These are phyloP conservation scores for Begonia masoniana DNA, from an alignment of 306 rosid species.

Conservation along the genomic window DNA sequence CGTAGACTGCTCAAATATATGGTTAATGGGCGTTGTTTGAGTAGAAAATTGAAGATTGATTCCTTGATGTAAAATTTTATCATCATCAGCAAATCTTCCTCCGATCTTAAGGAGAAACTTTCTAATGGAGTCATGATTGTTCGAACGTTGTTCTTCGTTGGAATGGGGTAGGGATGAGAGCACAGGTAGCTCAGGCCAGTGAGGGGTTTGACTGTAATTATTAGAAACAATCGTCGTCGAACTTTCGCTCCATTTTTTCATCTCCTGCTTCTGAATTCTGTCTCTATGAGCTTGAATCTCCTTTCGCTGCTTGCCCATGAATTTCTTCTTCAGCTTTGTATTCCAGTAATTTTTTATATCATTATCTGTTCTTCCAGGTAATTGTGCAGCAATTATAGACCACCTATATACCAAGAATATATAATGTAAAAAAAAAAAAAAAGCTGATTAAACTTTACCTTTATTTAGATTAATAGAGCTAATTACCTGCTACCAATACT, in stretches of 20 bases:
- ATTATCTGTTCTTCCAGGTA: conserved; percentile 83
- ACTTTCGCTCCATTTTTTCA: conserved; percentile 12
- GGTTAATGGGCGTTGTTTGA: conserved; percentile 1
- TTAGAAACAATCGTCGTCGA: conserved; percentile 15
- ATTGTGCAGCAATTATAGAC: conserved; percentile 87
- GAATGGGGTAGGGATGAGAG: conserved; percentile 18
- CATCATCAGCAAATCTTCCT: conserved; percentile 35
- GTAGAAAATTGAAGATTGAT: neutral
- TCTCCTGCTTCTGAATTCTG: conserved; percentile 23
- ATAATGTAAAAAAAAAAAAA: neutral
- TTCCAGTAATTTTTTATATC: conserved; percentile 95
- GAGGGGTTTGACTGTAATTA: conserved; percentile 22
- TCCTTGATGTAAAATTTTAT: conserved; percentile 3
- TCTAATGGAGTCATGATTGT: conserved; percentile 41
- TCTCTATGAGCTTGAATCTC: conserved; percentile 34
- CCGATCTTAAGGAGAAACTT: conserved; percentile 51
- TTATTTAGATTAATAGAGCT: too few relatives aligned
- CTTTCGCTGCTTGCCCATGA: conserved; percentile 66
- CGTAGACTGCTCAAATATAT: conserved; percentile 9
- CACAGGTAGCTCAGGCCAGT: conserved; percentile 52
- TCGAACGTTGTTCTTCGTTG: conserved; percentile 29
- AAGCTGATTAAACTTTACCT: neutral
- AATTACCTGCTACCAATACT: conserved; percentile 85
- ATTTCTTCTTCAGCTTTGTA: conserved; percentile 82
- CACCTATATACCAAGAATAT: conserved; percentile 28